phyloP scores from a whole-genome alignment of 306 rosid species.

The Astragalus membranaceus region DNA sequence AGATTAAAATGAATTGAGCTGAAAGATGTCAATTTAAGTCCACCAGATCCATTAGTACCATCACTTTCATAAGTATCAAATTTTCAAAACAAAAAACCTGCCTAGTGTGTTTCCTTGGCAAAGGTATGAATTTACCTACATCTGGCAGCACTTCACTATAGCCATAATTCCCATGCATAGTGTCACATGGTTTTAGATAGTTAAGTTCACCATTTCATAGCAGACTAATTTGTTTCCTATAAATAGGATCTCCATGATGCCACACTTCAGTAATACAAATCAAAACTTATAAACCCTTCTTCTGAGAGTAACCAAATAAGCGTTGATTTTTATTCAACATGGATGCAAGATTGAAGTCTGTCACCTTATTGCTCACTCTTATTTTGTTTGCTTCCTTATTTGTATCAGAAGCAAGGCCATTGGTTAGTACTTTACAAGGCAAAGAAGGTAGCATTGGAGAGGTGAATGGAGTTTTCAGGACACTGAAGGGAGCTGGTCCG shows the following conservation, averaged over 20 bases:
- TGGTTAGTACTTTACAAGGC: not conserved
- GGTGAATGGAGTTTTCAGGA: not conserved
- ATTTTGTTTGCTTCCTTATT: slow-evolving; percentile 14
- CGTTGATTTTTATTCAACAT: slow-evolving; percentile 21
- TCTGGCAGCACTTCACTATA: too few species aligned
- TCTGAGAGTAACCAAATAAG: not conserved
- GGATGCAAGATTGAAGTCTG: slow-evolving; percentile 31
- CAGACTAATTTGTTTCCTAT: slow-evolving; percentile 26
- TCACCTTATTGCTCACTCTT: slow-evolving; percentile 16
- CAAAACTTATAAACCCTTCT: not conserved
- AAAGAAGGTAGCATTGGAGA: not conserved
- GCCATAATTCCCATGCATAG: not conserved
- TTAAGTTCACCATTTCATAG: not conserved
- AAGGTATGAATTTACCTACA: too few species aligned
- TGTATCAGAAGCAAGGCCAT: slow-evolving; percentile 35
- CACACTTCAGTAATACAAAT: slow-evolving; percentile 20
- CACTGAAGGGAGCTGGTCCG: slow-evolving; percentile 33
- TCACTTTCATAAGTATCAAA: too few species aligned
- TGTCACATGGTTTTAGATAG: slow-evolving; percentile 16
- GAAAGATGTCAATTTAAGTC: not conserved
- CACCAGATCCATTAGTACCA: not conserved
- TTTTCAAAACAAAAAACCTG: too few species aligned
- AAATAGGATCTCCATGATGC: slow-evolving; percentile 31
- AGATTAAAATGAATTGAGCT: slow-evolving; percentile 7
- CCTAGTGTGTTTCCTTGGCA: too few species aligned